These are phyloP conservation scores for Phytophthora hibernalis DNA, from an alignment of 352 stramenopile species.

Conservation along the genomic window DNA sequence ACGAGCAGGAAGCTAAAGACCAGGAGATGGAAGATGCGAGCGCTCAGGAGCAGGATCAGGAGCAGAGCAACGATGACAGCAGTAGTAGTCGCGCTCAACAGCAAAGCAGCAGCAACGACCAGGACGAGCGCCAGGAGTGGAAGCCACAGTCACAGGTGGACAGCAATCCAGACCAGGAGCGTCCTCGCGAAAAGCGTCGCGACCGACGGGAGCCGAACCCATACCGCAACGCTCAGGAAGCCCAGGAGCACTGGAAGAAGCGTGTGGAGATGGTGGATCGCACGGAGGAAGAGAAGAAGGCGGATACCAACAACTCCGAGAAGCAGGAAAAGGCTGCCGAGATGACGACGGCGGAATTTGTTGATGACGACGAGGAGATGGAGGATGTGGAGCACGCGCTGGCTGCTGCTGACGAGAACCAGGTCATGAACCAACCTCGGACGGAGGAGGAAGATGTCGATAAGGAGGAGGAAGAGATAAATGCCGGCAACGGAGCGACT, in stretches of 20 bases:
- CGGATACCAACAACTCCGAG: conserved; percentile 43
- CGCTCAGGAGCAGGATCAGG: conserved; percentile 53
- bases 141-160: conserved; percentile 59
- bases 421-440: conserved; percentile 65
- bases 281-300: conserved; percentile 48
- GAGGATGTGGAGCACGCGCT: conserved; percentile 72
- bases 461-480: conserved; percentile 52
- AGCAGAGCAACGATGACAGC: conserved; percentile 65
- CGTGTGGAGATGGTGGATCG: conserved; percentile 92
- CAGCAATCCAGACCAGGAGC: conserved; percentile 48
- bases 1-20: conserved; percentile 54
- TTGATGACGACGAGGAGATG: conserved; percentile 72
- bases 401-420: conserved; percentile 71
- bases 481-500: conserved; percentile 46
- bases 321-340: conserved; percentile 43
- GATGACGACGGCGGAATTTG: conserved; percentile 72
- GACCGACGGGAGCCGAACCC: conserved; percentile 93
- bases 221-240: conserved; percentile 95
- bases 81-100: conserved; percentile 62
- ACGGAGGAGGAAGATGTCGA: conserved; percentile 49
- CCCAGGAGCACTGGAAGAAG: conserved; percentile 97
- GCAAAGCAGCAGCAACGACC: conserved; percentile 56
- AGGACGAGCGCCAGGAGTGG: conserved; percentile 68
- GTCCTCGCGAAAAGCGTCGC: conserved; percentile 75
- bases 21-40: conserved; percentile 57